Evolutionary conservation across 2,329 filamentous ascomycete species (phyloP), one percentile per base, ranked within the genome.

Genomic region (Claviceps pazoutovae): DNA sequence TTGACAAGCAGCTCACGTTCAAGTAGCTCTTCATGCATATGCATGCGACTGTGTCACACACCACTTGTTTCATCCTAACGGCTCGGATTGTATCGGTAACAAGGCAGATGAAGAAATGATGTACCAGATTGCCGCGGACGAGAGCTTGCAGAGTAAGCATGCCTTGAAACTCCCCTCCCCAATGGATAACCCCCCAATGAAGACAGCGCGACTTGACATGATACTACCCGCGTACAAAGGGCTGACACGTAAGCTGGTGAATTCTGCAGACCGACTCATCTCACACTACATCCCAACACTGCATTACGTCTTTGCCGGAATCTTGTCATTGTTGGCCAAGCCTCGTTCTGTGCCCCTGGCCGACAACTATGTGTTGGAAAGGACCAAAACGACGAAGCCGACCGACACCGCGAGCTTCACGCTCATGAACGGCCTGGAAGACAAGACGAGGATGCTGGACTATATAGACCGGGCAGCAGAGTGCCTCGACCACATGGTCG

Each of bases 401-500:
- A 63, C 66, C 9, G 67, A 74, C 21, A 64, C 74, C 0, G 73
- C 73, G 5, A 64, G 67, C 5, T 80, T 82, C 54, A 82, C 79
- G 0, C 71, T 85, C 4, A 62, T 83, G 46, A 74, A 73, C 59
- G 75, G 79, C 37, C 74, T 86, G 56, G 66, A 77, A 60, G 66
- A 79, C 59, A 70, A 79, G 66, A 63, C 66, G 5, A 59, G 54
- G 4, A 64, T 68, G 4, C 69, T 83, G 37, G 71, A 76, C 37
- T 63, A 68, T 3, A 65, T 78, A 3, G 74, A 82, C 58, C 74
- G 79, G 56, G 81, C 81, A 0, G 82, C 82, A 19, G 83, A 87
- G 64, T 84, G 80, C 58, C 74, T 84, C 52, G 83, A 86, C 58
- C 83, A 86, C 62, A 80, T 86, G 78, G 80, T 77, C 0, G 83